Evolutionary conservation across 352 stramenopile species (phyloP).

Genomic region (Blastocystis sp.): DNA sequence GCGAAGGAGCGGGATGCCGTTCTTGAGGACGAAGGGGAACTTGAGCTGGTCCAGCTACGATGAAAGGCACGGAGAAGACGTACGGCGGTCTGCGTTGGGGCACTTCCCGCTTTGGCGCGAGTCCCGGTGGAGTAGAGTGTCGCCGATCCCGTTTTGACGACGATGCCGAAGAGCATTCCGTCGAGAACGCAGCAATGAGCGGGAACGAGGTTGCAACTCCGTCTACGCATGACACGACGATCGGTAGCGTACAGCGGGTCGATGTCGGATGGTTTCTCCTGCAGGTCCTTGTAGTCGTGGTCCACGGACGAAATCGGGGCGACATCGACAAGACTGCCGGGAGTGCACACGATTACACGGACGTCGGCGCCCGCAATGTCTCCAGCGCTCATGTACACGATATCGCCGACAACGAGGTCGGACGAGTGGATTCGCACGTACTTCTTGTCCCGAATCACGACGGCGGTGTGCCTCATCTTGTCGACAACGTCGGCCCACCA

Average conservation of each 20-base stretch:
- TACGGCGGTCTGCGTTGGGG: neutral
- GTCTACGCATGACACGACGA: neutral
- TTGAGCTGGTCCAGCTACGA: neutral
- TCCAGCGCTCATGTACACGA: slow-evolving; percentile 25
- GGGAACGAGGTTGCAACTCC: slow-evolving; percentile 44
- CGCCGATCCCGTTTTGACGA: slow-evolving; percentile 3
- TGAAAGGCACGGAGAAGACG: neutral
- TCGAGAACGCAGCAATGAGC: slow-evolving; percentile 27
- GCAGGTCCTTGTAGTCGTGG: slow-evolving; percentile 11
- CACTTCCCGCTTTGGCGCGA: neutral
- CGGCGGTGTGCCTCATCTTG: slow-evolving; percentile 14
- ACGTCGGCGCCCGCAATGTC: slow-evolving; percentile 49
- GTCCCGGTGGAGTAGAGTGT: neutral
- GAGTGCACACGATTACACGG: slow-evolving; percentile 47
- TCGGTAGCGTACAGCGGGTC: slow-evolving; percentile 24
- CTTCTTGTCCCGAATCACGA: slow-evolving; percentile 63
- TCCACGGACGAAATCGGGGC: neutral
- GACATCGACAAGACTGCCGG: slow-evolving; percentile 7
- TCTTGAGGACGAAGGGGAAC: slow-evolving; percentile 1
- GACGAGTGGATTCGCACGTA: slow-evolving; percentile 32
- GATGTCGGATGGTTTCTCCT: slow-evolving; percentile 36
- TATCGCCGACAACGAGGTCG: slow-evolving; percentile 46
- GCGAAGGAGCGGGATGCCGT: slow-evolving; percentile 12
- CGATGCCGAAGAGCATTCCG: slow-evolving; percentile 48
- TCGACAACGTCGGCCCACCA: neutral